Conservation (phyloP, 768 basidiomycete species). For the Auriscalpium vulgare region DNA sequence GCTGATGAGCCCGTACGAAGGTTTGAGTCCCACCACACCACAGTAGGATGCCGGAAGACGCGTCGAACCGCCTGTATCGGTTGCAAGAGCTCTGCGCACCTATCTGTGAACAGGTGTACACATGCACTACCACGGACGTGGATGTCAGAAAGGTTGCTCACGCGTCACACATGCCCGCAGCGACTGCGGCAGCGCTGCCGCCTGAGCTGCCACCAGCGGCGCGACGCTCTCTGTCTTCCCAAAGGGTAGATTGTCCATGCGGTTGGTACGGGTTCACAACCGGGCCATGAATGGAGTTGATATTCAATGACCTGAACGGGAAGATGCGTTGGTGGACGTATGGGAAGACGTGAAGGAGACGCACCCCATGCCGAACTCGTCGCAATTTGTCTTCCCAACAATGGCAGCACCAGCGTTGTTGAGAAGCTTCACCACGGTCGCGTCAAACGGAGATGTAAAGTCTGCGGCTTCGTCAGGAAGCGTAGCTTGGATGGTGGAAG, state of each 20-base stretch:
- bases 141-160: constrained; percentile 33
- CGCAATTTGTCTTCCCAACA: constrained; percentile 88
- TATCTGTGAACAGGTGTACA: not conserved
- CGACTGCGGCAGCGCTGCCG: constrained; percentile 91
- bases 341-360: constrained; percentile 17
- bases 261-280: constrained; percentile 67
- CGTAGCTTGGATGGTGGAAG: not conserved
- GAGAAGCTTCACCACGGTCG: constrained; percentile 70
- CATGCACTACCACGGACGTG: not conserved
- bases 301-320: constrained; percentile 60
- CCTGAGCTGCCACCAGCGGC: constrained; percentile 93
- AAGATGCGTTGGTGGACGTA: not conserved
- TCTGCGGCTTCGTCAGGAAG: constrained; percentile 29
- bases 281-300: constrained; percentile 64
- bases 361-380: constrained; percentile 98
- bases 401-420: constrained; percentile 58
- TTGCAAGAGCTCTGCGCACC: constrained; percentile 67
- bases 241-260: constrained; percentile 13
- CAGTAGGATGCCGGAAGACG: constrained; percentile 93
- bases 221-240: constrained; percentile 32
- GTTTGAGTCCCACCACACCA: constrained; percentile 87
- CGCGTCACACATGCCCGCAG: constrained; percentile 77
- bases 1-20: constrained; percentile 88
- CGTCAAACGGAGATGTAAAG: constrained; percentile 76
- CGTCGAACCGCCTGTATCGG: constrained; percentile 94